These are phyloP conservation scores for Apiotrichum domesticum DNA, from an alignment of 1,284 basidiomycete species.

Conservation along the genomic window DNA sequence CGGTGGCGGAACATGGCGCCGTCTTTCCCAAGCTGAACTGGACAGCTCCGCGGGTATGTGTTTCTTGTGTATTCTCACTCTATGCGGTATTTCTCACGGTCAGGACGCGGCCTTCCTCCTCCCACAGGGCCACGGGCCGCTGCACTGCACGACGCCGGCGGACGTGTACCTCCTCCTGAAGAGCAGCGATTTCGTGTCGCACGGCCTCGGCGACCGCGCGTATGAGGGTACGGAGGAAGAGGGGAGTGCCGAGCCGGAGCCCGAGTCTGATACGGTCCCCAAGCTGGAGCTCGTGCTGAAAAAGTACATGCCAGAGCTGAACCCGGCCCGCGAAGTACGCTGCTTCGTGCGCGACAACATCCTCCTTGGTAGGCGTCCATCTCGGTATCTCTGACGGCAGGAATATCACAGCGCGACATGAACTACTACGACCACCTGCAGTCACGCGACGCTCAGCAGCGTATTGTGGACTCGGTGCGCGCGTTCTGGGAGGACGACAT, in stretches of 20 bases:
- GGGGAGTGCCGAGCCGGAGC: too few relatives aligned
- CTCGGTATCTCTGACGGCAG: constrained; percentile 47
- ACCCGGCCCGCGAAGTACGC: constrained; percentile 73
- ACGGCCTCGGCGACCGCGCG: constrained; percentile 61
- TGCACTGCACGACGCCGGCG: constrained; percentile 78
- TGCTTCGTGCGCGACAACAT: constrained; percentile 66
- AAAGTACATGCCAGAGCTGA: constrained; percentile 76
- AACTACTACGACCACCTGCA: constrained; percentile 86
- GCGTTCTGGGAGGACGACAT: constrained; percentile 67
- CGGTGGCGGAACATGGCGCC: constrained; percentile 61
- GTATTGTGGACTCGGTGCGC: constrained; percentile 55
- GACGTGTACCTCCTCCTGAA: constrained; percentile 93
- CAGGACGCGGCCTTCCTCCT: constrained; percentile 92
- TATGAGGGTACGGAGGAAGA: constrained; percentile 21
- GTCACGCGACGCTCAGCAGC: constrained; percentile 54
- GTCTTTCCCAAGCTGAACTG: constrained; percentile 96
- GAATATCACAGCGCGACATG: constrained; percentile 79
- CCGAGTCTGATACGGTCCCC: background rate
- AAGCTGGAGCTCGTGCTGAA: constrained; percentile 77
- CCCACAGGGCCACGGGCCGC: constrained; percentile 63
- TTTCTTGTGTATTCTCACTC: background rate
- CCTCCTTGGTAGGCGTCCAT: background rate
- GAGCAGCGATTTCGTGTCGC: constrained; percentile 80
- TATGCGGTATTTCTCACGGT: too few relatives aligned
- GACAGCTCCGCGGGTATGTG: constrained; percentile 72